phyloP scores from a whole-genome alignment of 2,329 filamentous ascomycete species.

The Alternaria gansuensis region DNA sequence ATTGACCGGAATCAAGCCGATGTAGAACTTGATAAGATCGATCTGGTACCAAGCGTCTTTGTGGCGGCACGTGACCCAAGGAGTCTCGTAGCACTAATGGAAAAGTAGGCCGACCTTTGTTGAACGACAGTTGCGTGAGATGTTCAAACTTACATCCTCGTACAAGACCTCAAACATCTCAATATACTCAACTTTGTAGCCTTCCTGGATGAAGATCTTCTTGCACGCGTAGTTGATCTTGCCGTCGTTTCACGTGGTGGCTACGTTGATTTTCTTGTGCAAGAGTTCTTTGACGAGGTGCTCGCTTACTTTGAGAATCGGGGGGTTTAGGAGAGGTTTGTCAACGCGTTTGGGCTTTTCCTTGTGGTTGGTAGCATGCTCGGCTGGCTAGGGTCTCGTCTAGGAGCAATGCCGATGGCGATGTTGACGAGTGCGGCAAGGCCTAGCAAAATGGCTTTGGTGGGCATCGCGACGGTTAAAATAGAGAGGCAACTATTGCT shows the following conservation, averaged over 20 bases:
- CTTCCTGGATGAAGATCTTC: not conserved
- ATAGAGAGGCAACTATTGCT: not conserved
- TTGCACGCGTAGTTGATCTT: constrained; percentile 1
- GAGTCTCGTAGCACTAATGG: not conserved
- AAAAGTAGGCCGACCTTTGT: not conserved
- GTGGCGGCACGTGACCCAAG: constrained; percentile 2
- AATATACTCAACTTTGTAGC: not conserved
- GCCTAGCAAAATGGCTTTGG: not conserved
- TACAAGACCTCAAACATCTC: constrained; percentile 2
- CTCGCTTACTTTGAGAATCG: not conserved
- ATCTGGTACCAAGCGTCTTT: not conserved
- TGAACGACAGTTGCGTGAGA: not conserved
- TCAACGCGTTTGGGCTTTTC: not conserved
- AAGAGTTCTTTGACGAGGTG: not conserved
- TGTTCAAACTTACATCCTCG: not conserved
- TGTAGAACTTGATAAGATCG: not conserved
- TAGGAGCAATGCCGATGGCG: not conserved
- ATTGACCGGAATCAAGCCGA: constrained; percentile 1
- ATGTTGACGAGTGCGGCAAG: not conserved
- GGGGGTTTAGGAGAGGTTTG: not conserved
- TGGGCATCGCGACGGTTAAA: not conserved
- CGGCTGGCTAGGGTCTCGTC: not conserved
- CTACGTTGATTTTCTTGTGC: not conserved
- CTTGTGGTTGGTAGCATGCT: not conserved
- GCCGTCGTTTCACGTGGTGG: not conserved